Conservation (phyloP, 352 stramenopile species). For the Aphanomyces invadans region DNA sequence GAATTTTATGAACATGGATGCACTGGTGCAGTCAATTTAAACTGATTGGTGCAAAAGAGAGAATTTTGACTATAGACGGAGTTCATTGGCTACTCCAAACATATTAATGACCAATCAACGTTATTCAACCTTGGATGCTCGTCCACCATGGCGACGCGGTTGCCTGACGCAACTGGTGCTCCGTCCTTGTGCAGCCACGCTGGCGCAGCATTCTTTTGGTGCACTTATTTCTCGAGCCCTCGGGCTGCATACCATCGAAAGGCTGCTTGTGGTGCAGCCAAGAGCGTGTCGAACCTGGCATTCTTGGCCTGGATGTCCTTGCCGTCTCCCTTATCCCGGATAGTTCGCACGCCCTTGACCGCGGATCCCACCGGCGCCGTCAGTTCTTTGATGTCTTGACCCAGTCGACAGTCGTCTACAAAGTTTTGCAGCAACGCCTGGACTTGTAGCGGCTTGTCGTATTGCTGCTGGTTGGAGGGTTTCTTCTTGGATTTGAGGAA, state of each 20-base stretch:
- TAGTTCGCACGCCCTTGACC: slow-evolving; percentile 11
- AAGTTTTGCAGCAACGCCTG: background rate
- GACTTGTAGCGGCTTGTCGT: background rate
- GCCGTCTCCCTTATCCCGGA: slow-evolving; percentile 6
- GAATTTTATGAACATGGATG: background rate
- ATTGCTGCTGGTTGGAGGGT: background rate
- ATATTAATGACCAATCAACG: no score
- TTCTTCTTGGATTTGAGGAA: slow-evolving; percentile 17
- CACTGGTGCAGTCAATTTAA: background rate
- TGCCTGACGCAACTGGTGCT: no score
- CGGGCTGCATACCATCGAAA: slow-evolving; percentile 5
- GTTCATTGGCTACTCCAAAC: no score
- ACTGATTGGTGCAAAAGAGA: background rate
- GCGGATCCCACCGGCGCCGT: slow-evolving; percentile 2
- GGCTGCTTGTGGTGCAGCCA: background rate
- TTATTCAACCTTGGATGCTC: no score
- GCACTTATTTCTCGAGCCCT: slow-evolving; percentile 1
- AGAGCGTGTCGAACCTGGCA: slow-evolving; percentile 3
- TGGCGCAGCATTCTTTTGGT: no score
- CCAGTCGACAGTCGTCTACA: slow-evolving; percentile 10
- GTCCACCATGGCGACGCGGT: no score
- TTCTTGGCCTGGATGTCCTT: background rate
- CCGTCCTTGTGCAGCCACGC: no score
- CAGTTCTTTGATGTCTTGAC: slow-evolving; percentile 17
- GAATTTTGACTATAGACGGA: background rate